Evolutionary conservation across 208 protist genomes (phyloP), one percentile per base, ranked within the genome.

Genomic region (Acanthamoeba lenticulata): DNA sequence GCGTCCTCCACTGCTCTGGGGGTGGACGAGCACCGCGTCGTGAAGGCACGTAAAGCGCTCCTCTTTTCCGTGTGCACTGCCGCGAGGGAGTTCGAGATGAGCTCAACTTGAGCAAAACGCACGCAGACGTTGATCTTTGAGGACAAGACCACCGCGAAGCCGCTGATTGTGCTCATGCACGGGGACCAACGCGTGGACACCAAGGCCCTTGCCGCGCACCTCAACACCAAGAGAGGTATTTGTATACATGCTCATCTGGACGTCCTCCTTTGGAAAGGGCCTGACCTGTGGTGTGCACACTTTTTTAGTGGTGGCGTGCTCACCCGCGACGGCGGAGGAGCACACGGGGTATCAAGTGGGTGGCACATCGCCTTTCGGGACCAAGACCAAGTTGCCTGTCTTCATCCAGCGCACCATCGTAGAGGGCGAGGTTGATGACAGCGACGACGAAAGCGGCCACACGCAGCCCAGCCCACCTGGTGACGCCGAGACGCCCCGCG

Each of bases 341-440:
- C 72, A 81, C 36, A 81, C 72, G 40, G 72, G 72, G 40, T 81
- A 81, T n/a, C 72, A 81, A 47, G 72, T 81, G 42, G 72, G 72
- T 15, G 72, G 72, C 2, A 81, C 72, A 5, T 81, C 72, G 72
- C 72, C 72, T 17, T 81, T 81, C 21, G 72, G 72, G 36, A 81
- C 72, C 17, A 81, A 81, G 72, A 81, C 34, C 1, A 17, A 7
- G 17, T 27, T 81, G 1, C 72, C 72, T 27, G 47, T 81, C 40
- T 81, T 49, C 72, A 81, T 81, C 42, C 72, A 81, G 21, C 72
- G 72, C 19, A 81, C 72, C 7, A 81, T 81, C 42, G 72, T 81
- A 2, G 72, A 81, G 24, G 72, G 72, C 2, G 72, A 81, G 34
- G 17, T 17, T 2, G 72, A 19, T 15, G 24, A 69, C 62, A 69